Evolutionary conservation across 768 basidiomycete genomes (phyloP).

Genomic region (Cubamyces lactineus): DNA sequence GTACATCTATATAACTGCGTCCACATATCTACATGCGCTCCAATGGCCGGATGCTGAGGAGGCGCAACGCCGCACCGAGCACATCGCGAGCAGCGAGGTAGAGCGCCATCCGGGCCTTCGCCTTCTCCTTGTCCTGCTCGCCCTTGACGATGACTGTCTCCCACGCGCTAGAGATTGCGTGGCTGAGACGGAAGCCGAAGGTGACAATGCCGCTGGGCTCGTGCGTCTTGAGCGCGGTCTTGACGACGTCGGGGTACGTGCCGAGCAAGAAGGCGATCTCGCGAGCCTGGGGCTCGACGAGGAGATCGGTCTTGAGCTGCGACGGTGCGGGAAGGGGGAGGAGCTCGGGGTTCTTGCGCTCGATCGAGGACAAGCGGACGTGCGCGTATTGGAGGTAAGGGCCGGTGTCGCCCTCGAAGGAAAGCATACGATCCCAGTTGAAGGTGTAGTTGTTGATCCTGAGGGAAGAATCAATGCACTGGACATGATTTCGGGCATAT

Average conservation of each 20-base stretch:
- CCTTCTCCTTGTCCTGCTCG: conserved; percentile 74
- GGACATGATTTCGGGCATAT: background rate
- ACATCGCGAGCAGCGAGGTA: conserved; percentile 90
- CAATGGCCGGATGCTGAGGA: conserved; percentile 87
- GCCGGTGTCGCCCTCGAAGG: conserved; percentile 95
- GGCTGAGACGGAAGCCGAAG: conserved; percentile 83
- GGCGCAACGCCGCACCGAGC: conserved; percentile 80
- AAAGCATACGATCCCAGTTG: conserved; percentile 92
- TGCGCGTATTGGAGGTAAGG: conserved; percentile 98
- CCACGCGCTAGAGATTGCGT: conserved; percentile 92
- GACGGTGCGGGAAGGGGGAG: conserved; percentile 71
- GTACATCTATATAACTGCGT: conserved; percentile 13
- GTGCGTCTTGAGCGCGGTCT: conserved; percentile 78
- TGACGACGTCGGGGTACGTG: conserved; percentile 90
- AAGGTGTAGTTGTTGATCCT: conserved; percentile 97
- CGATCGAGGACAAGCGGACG: conserved; percentile 88
- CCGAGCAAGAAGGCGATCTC: conserved; percentile 88
- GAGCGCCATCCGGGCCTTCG: conserved; percentile 84
- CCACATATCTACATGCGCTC: conserved; percentile 77
- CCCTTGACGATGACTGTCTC: conserved; percentile 87
- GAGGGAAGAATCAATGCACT: conserved; percentile 1
- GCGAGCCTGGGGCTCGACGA: conserved; percentile 75
- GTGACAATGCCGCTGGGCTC: conserved; percentile 94
- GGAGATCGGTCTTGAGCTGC: conserved; percentile 68
- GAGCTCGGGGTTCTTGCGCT: conserved; percentile 89